These are phyloP conservation scores for Ascochyta fabae DNA, from an alignment of 2,329 filamentous ascomycete genomes.

Conservation along the genomic window DNA sequence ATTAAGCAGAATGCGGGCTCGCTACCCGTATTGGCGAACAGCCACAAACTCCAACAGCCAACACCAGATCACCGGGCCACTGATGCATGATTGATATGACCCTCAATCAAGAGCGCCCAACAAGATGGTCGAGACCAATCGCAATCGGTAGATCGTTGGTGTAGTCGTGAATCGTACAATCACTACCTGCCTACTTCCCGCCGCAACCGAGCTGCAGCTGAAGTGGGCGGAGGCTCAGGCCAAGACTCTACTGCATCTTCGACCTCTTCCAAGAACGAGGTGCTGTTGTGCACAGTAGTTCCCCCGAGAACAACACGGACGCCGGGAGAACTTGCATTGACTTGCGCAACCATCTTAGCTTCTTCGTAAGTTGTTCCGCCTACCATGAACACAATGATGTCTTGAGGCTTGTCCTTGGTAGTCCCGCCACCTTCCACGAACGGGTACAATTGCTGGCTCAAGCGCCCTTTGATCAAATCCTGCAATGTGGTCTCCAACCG, in stretches of 20 bases:
- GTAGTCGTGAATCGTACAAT: not conserved
- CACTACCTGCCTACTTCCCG: slow-evolving; percentile 63
- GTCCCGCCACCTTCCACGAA: slow-evolving; percentile 88
- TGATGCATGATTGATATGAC: not conserved
- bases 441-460: slow-evolving; percentile 87
- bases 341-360: slow-evolving; percentile 91
- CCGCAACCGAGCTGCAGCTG: slow-evolving; percentile 67
- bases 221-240: slow-evolving; percentile 67
- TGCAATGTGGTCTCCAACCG: slow-evolving; percentile 86
- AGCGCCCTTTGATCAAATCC: slow-evolving; percentile 87
- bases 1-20: slow-evolving; percentile 12
- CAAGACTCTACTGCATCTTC: slow-evolving; percentile 86
- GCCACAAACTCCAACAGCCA: slow-evolving; percentile 7
- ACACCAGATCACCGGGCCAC: slow-evolving; percentile 8
- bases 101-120: not conserved
- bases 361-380: slow-evolving; percentile 96
- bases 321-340: slow-evolving; percentile 90
- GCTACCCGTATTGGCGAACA: slow-evolving; percentile 7
- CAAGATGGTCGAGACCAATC: not conserved
- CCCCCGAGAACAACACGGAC: slow-evolving; percentile 88
- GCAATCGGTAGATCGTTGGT: not conserved
- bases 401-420: slow-evolving; percentile 93
- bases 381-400: slow-evolving; percentile 92
- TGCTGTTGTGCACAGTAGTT: slow-evolving; percentile 86
- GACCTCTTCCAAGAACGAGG: slow-evolving; percentile 87